Conservation (phyloP, 2,329 filamentous ascomycete genomes). For the Bipolaris zeicola region DNA sequence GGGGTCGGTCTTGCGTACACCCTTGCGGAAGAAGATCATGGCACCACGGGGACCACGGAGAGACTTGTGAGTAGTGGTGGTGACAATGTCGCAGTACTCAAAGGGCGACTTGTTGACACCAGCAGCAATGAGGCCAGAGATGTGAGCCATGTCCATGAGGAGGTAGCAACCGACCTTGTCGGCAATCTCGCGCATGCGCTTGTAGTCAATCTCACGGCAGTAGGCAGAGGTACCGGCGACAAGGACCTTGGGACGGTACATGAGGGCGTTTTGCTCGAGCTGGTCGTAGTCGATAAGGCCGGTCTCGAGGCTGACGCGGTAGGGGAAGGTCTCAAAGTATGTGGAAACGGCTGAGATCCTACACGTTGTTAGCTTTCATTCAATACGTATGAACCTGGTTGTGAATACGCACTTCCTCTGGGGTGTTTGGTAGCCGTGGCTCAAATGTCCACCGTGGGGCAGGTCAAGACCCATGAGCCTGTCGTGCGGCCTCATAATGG, state of each 20-base stretch:
- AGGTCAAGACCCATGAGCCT: constrained; percentile 96
- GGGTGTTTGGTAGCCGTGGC: constrained; percentile 96
- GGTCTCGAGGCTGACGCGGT: constrained; percentile 86
- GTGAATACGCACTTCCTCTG: constrained; percentile 73
- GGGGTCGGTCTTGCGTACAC: constrained; percentile 78
- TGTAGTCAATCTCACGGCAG: constrained; percentile 94
- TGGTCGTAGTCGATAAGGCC: constrained; percentile 95
- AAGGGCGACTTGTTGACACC: constrained; percentile 92
- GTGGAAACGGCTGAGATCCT: constrained; percentile 96
- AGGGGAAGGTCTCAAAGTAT: constrained; percentile 98
- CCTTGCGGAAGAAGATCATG: constrained; percentile 98
- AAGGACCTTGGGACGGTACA: constrained; percentile 95
- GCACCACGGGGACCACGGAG: constrained; percentile 92
- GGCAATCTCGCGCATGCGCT: constrained; percentile 85
- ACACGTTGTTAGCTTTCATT: constrained; percentile 18
- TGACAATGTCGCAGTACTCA: constrained; percentile 88
- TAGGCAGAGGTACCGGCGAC: constrained; percentile 95
- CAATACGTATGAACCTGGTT: neutral
- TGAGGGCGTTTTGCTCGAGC: constrained; percentile 81
- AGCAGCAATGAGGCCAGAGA: constrained; percentile 90
- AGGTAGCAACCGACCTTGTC: constrained; percentile 93
- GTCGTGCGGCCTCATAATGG: constrained; percentile 93
- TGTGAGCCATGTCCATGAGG: constrained; percentile 95
- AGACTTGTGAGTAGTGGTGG: constrained; percentile 97
- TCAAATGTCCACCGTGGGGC: constrained; percentile 91